phyloP scores from a whole-genome alignment of 73 alveolate species.

The Breviolum minutum region DNA sequence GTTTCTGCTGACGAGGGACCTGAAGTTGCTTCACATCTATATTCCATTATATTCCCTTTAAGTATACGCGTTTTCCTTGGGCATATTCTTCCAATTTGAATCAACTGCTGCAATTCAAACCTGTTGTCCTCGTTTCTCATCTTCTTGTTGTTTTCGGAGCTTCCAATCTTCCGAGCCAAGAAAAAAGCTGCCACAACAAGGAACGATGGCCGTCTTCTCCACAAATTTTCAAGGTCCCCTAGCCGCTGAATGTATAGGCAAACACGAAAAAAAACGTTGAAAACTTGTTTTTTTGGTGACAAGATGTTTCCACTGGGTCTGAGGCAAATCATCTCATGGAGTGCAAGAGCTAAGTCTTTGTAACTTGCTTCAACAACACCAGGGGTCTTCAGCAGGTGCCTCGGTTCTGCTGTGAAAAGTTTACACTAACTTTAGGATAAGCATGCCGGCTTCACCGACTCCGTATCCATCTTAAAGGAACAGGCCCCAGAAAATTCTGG shows the following conservation, averaged over 20 bases:
- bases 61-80: too few species aligned
- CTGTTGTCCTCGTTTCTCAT: too few species aligned
- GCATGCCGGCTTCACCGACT: not conserved
- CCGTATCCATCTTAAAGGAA: not conserved
- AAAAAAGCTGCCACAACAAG: too few species aligned
- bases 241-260: not conserved
- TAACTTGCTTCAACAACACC: slow-evolving; percentile 57
- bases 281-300: not conserved
- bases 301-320: not conserved
- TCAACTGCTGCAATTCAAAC: too few species aligned
- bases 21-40: too few species aligned
- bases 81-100: too few species aligned
- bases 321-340: not conserved
- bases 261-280: not conserved
- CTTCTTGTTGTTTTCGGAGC: too few species aligned
- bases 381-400: not conserved
- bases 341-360: slow-evolving; percentile 57
- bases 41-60: too few species aligned
- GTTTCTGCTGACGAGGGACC: too few species aligned
- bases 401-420: not conserved
- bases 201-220: not conserved
- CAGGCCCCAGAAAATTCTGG: not conserved
- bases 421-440: not conserved
- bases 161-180: too few species aligned
- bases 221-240: not conserved